These are phyloP conservation scores for Fusarium domesticum DNA, from an alignment of 2,329 filamentous ascomycete genomes.

Conservation along the genomic window DNA sequence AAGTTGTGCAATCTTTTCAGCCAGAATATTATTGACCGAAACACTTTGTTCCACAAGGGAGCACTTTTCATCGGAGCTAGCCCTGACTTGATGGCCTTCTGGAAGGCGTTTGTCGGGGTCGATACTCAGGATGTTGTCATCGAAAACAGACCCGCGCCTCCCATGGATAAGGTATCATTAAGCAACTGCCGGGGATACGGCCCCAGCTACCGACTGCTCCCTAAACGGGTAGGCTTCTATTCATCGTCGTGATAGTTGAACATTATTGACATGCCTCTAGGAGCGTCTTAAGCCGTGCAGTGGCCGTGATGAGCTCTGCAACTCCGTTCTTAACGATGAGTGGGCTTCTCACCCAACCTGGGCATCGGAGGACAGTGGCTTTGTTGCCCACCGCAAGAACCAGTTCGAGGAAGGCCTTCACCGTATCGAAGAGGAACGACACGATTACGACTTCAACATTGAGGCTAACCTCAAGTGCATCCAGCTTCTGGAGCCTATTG, in stretches of 20 bases:
- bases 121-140: conserved; percentile 74
- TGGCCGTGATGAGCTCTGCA: conserved; percentile 91
- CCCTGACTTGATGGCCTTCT: conserved; percentile 82
- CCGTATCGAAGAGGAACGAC: conserved; percentile 93
- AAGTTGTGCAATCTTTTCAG: conserved; percentile 96
- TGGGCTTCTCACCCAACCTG: conserved; percentile 99
- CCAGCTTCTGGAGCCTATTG: conserved; percentile 90
- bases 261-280: conserved; percentile 31
- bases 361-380: conserved; percentile 97
- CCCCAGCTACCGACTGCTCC: conserved; percentile 89
- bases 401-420: conserved; percentile 91
- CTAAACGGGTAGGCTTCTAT: conserved; percentile 62
- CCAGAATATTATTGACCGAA: conserved; percentile 85
- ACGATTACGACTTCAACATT: conserved; percentile 98
- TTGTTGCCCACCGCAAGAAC: conserved; percentile 97
- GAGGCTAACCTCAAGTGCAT: conserved; percentile 94
- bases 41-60: conserved; percentile 78
- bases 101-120: conserved; percentile 78
- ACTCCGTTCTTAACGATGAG: conserved; percentile 90
- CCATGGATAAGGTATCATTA: conserved; percentile 79
- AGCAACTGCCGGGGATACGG: conserved; percentile 95
- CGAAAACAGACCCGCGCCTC: conserved; percentile 72
- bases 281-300: conserved; percentile 90
- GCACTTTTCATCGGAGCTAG: conserved; percentile 84
- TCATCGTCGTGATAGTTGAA: not conserved